A percentile compares a stretch with the other conserved stretches of the same genome.
Conservation (phyloP, 164 flowering plant genomes). For the Chimonanthus salicifolius region DNA sequence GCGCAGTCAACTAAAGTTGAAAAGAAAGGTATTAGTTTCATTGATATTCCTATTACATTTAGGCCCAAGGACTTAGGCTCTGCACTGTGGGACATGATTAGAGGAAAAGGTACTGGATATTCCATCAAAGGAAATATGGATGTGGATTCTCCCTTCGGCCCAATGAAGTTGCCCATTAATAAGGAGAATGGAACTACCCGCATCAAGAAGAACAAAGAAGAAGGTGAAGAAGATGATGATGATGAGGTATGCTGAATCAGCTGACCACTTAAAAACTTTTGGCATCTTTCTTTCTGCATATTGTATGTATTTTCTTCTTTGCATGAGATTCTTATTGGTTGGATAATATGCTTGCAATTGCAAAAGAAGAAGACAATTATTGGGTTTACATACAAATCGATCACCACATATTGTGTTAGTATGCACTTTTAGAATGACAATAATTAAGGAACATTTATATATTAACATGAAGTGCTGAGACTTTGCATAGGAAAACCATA, state of each 20-base stretch:
- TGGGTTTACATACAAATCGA: no score
- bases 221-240: slow-evolving; percentile 21
- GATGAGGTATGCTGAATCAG: slow-evolving; percentile 3
- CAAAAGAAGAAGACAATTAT: background rate
- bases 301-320: background rate
- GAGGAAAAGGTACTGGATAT: slow-evolving; percentile 27
- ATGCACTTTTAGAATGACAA: no score
- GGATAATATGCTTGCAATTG: background rate
- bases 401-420: no score
- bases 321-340: background rate
- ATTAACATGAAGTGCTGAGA: no score
- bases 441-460: no score
- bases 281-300: background rate
- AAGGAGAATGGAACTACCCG: slow-evolving; percentile 19
- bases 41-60: slow-evolving; percentile 22
- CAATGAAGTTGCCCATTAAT: slow-evolving; percentile 21
- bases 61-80: slow-evolving; percentile 31
- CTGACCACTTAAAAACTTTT: background rate
- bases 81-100: slow-evolving; percentile 29
- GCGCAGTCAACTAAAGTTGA: slow-evolving; percentile 16
- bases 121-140: slow-evolving; percentile 22
- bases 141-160: slow-evolving; percentile 23
- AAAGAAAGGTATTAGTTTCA: slow-evolving; percentile 16
- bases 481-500: no score
- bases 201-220: slow-evolving; percentile 17